These are phyloP conservation scores for Pythium guiyangense DNA, from an alignment of 352 stramenopile species.

Conservation along the genomic window DNA sequence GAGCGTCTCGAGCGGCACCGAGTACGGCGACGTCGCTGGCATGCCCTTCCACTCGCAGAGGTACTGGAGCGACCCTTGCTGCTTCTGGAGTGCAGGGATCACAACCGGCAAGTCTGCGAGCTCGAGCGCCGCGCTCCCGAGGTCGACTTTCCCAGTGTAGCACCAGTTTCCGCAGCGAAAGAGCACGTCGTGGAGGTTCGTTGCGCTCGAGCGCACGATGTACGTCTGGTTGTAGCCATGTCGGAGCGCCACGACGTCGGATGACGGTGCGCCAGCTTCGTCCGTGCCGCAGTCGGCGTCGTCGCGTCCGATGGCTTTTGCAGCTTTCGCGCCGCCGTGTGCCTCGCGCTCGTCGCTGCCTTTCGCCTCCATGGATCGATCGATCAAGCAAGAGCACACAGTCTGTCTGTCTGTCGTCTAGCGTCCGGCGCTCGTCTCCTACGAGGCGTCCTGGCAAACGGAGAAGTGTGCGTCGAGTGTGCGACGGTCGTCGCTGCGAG, in stretches of 20 bases:
- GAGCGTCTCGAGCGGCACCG: constrained; percentile 61
- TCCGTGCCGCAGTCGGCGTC: constrained; percentile 33
- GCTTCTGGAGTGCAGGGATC: constrained; percentile 91
- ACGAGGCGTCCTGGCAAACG: neutral
- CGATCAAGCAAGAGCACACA: too few relatives aligned
- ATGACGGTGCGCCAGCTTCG: constrained; percentile 40
- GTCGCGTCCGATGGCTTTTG: constrained; percentile 25
- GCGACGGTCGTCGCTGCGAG: neutral
- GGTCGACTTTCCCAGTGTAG: constrained; percentile 89
- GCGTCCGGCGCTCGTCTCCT: neutral
- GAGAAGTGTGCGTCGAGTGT: constrained; percentile 1
- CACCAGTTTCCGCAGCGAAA: constrained; percentile 95
- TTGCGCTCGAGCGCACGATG: constrained; percentile 72
- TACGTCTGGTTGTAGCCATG: constrained; percentile 93
- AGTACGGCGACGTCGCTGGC: constrained; percentile 62
- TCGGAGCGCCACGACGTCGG: constrained; percentile 69
- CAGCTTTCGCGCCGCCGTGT: constrained; percentile 5
- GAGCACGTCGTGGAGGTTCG: constrained; percentile 83
- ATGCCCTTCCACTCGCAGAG: constrained; percentile 88
- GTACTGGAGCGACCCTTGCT: constrained; percentile 91
- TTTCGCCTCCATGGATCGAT: constrained; percentile 59
- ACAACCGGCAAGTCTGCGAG: constrained; percentile 87
- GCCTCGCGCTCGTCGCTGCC: constrained; percentile 15
- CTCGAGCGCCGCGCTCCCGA: constrained; percentile 72
- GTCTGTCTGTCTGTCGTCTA: neutral